These are phyloP conservation scores for Excoecaria cochinchinensis DNA, from an alignment of 345 rosid genomes.

Conservation along the genomic window DNA sequence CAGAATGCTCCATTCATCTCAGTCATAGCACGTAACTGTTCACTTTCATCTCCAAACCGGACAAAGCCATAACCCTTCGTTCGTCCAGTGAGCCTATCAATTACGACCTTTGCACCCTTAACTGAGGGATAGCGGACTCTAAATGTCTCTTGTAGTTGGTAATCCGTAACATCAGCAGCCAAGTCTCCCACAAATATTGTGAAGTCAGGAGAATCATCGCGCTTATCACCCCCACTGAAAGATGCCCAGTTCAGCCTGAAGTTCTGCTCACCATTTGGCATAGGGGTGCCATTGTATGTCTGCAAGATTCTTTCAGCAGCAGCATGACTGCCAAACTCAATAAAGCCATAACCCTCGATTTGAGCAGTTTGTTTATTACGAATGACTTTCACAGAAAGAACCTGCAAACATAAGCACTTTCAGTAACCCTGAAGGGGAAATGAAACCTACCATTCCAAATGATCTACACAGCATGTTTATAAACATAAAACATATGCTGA, in stretches of 20 bases:
- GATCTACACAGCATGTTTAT: not conserved
- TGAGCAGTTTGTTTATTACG: conserved; percentile 78
- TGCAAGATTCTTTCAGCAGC: conserved; percentile 80
- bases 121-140: conserved; percentile 62
- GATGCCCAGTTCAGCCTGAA: conserved; percentile 92
- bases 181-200: conserved; percentile 91
- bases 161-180: conserved; percentile 92
- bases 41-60: conserved; percentile 75
- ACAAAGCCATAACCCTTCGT: conserved; percentile 93
- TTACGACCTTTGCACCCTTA: conserved; percentile 89
- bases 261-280: conserved; percentile 70
- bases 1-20: conserved; percentile 93
- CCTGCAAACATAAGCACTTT: conserved; percentile 35
- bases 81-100: conserved; percentile 83
- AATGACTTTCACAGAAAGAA: conserved; percentile 63
- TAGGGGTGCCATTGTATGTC: conserved; percentile 59
- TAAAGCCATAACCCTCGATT: conserved; percentile 79
- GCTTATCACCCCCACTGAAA: conserved; percentile 69
- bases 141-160: conserved; percentile 79
- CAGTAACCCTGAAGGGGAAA: not conserved
- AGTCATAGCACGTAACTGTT: conserved; percentile 77
- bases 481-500: not conserved
- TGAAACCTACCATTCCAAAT: not conserved
- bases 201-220: conserved; percentile 70
- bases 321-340: conserved; percentile 64